Base-by-base conservation (phyloP, 345 rosid genomes). In the Anacardium occidentale region DNA sequence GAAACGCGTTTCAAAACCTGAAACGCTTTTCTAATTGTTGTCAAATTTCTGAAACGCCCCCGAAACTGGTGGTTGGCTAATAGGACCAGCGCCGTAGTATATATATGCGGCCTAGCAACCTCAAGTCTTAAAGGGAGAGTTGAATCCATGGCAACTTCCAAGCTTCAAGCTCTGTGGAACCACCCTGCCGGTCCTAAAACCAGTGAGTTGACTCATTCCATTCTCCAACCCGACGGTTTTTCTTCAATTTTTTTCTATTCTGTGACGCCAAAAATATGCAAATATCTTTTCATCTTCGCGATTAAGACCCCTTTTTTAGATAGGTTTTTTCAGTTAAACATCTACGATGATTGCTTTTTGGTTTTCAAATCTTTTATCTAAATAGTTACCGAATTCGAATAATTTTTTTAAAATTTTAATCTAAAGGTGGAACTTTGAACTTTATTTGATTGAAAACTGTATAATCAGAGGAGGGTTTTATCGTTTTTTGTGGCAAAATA, bases 121-220 rank as follows among this genome's bases (percentile, higher is more conserved):
- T 37, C 42, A 37, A 37, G 42, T 37, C 42, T 6, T 37, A 8
- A 37, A 9, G 7, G 42, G 62, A 24, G 69, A 52, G 55, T 17
- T 62, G 77, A 77, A 51, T 61, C 69, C 70, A 94, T 90, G 98
- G 87, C 97, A 60, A 44, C 88, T 9, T 89, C 98, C 24, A 91
- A 88, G 90, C 88, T 93, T 25, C 89, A 91, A 76, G 92, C 97
- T 67, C 82, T 91, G 15, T 93, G 97, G 98, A 93, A 88, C 81
- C 97, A 91, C 74, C 98, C 93, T 0, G 98, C 98, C 1, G 98
- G 98, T 68, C 98, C 98, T 51, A 90, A 91, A 77, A 93, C 98
- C 76, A 90, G 97, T 90, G 59, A 83, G 90, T 81, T 21, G 7
- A 70, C 73, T 72, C 75, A 3, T 10, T n/a, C 15, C 22, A 13